Conservation (phyloP, 495 filamentous ascomycete species). For the Hyaloscypha hepaticicola region DNA sequence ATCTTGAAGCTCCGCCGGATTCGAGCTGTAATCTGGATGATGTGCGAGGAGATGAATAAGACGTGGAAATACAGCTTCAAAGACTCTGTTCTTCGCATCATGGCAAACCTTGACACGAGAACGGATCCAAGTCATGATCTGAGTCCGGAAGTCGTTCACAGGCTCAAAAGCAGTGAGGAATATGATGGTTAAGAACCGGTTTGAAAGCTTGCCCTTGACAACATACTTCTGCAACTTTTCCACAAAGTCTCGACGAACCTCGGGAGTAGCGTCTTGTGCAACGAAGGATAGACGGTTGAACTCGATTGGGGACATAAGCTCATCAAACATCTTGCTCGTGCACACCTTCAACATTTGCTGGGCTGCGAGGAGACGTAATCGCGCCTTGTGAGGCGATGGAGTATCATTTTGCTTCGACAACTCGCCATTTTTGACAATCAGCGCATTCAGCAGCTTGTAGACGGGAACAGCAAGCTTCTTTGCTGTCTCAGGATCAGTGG, state of each 20-base stretch:
- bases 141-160: slow-evolving; percentile 59
- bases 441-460: slow-evolving; percentile 71
- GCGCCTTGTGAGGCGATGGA: slow-evolving; percentile 68
- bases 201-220: slow-evolving; percentile 61
- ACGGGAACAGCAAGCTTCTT: slow-evolving; percentile 65
- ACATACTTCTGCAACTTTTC: slow-evolving; percentile 86
- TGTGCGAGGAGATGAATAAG: slow-evolving; percentile 87
- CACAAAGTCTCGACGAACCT: slow-evolving; percentile 76
- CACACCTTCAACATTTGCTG: slow-evolving; percentile 84
- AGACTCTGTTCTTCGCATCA: slow-evolving; percentile 55
- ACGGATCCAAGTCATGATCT: slow-evolving; percentile 83
- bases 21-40: slow-evolving; percentile 83
- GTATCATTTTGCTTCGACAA: slow-evolving; percentile 71
- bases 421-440: slow-evolving; percentile 75
- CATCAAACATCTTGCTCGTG: slow-evolving; percentile 68
- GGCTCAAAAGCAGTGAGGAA: slow-evolving; percentile 94
- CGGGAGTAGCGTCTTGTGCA: slow-evolving; percentile 70
- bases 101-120: slow-evolving; percentile 63
- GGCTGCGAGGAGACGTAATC: slow-evolving; percentile 78
- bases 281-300: slow-evolving; percentile 81
- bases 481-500: slow-evolving; percentile 57
- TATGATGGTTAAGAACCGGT: slow-evolving; percentile 81
- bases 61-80: slow-evolving; percentile 84
- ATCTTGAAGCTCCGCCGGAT: slow-evolving; percentile 69
- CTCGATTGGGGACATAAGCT: slow-evolving; percentile 62